A percentile compares a stretch with the other conserved stretches of the same genome.
phyloP scores from a whole-genome alignment of 768 basidiomycete species.

The Russula abietina region DNA sequence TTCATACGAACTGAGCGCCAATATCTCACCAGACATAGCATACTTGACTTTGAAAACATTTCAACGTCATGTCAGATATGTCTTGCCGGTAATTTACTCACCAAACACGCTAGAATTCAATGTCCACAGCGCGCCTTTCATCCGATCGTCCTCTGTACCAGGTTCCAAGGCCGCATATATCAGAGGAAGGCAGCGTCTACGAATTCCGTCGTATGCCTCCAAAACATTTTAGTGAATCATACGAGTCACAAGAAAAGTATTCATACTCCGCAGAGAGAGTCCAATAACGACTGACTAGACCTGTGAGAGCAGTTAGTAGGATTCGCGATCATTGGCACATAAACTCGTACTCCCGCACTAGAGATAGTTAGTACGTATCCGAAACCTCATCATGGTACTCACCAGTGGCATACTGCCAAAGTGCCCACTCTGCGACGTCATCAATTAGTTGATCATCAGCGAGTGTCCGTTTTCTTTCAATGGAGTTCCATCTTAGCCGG shows the following conservation, averaged over 20 bases:
- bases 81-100: constrained; percentile 23
- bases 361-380: constrained; percentile 1
- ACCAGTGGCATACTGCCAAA: constrained; percentile 67
- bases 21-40: constrained; percentile 36
- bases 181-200: constrained; percentile 53
- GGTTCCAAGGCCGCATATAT: constrained; percentile 55
- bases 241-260: not conserved
- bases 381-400: constrained; percentile 8
- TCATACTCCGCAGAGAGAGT: constrained; percentile 43
- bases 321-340: constrained; percentile 1
- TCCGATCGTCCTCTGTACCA: constrained; percentile 78
- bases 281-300: constrained; percentile 37
- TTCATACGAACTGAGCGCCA: not conserved
- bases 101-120: constrained; percentile 62
- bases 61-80: not conserved
- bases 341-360: constrained; percentile 31
- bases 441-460: constrained; percentile 62
- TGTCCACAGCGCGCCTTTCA: constrained; percentile 87
- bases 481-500: constrained; percentile 63
- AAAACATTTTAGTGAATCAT: not conserved
- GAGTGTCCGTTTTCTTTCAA: constrained; percentile 56
- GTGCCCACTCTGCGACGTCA: constrained; percentile 66
- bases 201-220: constrained; percentile 64
- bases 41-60: constrained; percentile 34
- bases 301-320: constrained; percentile 25